Evolutionary conservation across 2,329 filamentous ascomycete genomes (phyloP), one percentile per base, ranked within the genome.

Genomic region (Pseudocercospora ulei): DNA sequence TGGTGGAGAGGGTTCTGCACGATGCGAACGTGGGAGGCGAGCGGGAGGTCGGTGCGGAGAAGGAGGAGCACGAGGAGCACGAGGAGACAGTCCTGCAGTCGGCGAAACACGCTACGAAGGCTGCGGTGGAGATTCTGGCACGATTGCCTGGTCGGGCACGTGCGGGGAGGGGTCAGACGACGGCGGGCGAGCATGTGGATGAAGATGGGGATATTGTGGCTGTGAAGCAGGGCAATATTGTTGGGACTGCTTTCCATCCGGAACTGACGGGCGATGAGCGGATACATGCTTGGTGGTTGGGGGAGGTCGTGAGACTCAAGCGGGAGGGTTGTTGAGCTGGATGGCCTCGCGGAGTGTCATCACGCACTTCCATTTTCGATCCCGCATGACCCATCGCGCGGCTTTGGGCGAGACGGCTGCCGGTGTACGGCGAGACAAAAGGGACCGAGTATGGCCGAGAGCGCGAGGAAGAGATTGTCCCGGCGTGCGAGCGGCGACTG

Each of bases 161-260:
- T 24, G 65, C 64, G 28, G 52, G 73, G 29, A 65, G 67, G 25
- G 64, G 68, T 17, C 63, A 66, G 43, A 62, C 62, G 13, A 63
- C 65, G 27, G 66, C 67, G 6, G 61, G 66, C n/a, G 60, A 66
- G 16, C 60, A 65, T 4, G 60, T 63, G 9, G 63, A 62, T 11
- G 68, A 71, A 27, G 72, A 69, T 2, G 75, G 80, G 2, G 82
- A 93, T 50, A 88, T 96, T 35, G 78, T 96, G 35, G 88, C 88
- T 0, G 84, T 96, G 20, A 72, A 75, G 48, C 87, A 96, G 64
- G 84, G 81, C 0, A 95, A 95, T 61, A 80, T 94, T 0, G 81
- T 96, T 53, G 90, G 86, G 3, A 95, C 82, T 2, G 95, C 87
- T 56, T 98, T 96, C 58, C 90, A 96, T 55, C 90, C 90, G 0